A percentile compares a stretch with the other conserved stretches of the same genome.
These are phyloP conservation scores for Gnaphalium uliginosum DNA, from an alignment of 129 eudicot species.

Conservation along the genomic window DNA sequence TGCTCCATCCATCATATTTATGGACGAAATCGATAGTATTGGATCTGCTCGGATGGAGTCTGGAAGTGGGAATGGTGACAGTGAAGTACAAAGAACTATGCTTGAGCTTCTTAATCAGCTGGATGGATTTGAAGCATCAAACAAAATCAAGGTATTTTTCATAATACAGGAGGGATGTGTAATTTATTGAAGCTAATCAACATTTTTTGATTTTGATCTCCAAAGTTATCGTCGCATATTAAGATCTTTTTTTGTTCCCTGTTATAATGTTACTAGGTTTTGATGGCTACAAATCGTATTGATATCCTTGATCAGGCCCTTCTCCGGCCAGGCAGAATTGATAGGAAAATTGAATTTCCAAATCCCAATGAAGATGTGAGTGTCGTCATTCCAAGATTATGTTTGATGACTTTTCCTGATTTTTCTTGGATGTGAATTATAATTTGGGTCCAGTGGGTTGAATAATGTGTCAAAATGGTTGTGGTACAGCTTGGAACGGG, in stretches of 20 bases:
- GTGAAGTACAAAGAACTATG: conserved; percentile 50
- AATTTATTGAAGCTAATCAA: not conserved
- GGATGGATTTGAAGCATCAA: conserved; percentile 50
- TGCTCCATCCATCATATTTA: conserved; percentile 48
- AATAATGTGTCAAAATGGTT: not conserved
- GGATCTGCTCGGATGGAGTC: conserved; percentile 47
- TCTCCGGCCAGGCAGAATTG: conserved; percentile 47
- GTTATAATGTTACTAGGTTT: conserved; percentile 29
- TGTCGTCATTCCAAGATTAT: not conserved
- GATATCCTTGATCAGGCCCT: conserved; percentile 46
- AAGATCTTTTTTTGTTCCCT: not conserved
- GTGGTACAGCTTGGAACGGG: not conserved
- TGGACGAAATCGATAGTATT: conserved; percentile 51
- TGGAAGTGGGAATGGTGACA: conserved; percentile 48
- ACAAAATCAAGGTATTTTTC: conserved; percentile 40
- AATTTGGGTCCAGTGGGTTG: not conserved
- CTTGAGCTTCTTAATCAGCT: conserved; percentile 51
- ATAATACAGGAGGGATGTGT: not conserved
- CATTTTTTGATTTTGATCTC: not conserved
- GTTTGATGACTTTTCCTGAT: not conserved
- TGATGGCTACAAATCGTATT: conserved; percentile 47
- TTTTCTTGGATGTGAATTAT: not conserved
- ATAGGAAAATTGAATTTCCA: conserved; percentile 44
- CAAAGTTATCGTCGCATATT: not conserved
- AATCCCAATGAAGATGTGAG: conserved; percentile 41